Conservation (phyloP, 2,329 filamentous ascomycete genomes). For the Pochonia chlamydosporia region DNA sequence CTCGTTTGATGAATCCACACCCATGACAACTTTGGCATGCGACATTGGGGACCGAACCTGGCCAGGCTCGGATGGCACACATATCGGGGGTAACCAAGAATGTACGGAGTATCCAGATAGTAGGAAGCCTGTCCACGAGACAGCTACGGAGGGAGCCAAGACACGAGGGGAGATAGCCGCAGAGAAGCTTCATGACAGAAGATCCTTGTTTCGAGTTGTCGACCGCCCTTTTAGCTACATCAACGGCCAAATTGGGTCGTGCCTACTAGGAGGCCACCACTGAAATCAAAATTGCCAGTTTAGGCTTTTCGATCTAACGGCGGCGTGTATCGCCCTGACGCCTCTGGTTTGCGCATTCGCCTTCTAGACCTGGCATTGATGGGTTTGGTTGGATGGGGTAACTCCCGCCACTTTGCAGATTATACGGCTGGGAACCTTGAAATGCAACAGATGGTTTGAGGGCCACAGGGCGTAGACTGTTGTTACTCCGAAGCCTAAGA, state of each 20-base stretch:
- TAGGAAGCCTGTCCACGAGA: too few species aligned
- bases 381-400: too few species aligned
- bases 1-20: neutral
- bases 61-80: neutral
- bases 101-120: neutral
- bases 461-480: neutral
- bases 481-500: neutral
- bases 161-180: neutral
- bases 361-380: neutral
- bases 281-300: neutral
- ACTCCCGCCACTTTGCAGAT: neutral
- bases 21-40: conserved; percentile 6
- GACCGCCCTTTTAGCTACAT: neutral
- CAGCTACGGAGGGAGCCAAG: neutral
- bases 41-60: neutral
- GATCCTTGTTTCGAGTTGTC: neutral
- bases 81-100: neutral
- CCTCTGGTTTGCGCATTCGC: neutral
- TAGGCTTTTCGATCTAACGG: neutral
- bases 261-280: neutral
- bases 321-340: neutral
- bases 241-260: neutral
- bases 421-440: neutral
- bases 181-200: neutral
- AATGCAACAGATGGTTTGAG: neutral